Percentiles rank a stretch among this genome's conserved stretches.
Conservation (phyloP, 129 eudicot genomes). For the Escallonia herrerae region DNA sequence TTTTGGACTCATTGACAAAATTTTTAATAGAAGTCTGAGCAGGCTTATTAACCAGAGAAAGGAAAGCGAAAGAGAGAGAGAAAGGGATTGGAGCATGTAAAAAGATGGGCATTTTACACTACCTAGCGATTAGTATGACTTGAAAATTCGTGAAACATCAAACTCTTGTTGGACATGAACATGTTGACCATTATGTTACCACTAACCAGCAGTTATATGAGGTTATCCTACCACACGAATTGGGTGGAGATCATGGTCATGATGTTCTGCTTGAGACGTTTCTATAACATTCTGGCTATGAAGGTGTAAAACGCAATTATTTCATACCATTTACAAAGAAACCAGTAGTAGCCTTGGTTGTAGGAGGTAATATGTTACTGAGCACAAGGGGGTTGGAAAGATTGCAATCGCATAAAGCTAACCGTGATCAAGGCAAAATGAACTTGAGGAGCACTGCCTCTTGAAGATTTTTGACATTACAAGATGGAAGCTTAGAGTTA, state of each 20-base stretch:
- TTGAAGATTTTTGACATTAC: no score
- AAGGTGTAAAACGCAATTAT: background rate
- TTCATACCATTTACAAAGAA: background rate
- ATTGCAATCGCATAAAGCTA: background rate
- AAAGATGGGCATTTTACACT: no score
- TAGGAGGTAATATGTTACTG: background rate
- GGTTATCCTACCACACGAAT: background rate
- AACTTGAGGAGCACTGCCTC: background rate
- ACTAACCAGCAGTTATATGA: background rate
- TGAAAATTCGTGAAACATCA: no score
- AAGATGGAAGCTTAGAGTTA: no score
- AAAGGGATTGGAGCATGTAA: no score
- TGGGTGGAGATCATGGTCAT: slow-evolving; percentile 4
- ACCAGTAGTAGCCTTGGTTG: background rate
- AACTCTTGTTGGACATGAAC: background rate
- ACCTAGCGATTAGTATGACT: no score
- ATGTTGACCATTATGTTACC: background rate
- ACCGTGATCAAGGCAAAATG: background rate
- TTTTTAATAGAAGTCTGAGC: no score
- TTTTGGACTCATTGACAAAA: no score
- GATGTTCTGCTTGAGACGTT: background rate
- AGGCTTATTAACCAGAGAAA: no score
- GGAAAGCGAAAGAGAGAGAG: no score
- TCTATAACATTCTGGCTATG: background rate
- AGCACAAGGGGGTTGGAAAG: background rate